phyloP scores from a whole-genome alignment of 148 eudicot species.

The Rhododendron kiyosumense region DNA sequence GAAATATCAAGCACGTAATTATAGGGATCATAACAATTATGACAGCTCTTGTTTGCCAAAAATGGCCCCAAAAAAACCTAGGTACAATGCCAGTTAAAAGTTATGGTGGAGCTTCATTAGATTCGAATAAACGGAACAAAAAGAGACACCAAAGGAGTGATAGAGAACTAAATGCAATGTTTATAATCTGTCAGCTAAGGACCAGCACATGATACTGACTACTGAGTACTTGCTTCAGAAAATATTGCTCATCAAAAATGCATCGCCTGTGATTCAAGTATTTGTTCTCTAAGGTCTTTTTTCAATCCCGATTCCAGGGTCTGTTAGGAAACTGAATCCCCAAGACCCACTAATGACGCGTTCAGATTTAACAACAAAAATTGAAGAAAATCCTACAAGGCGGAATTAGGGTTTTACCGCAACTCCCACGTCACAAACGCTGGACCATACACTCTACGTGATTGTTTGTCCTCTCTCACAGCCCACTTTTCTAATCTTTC shows the following conservation, averaged over 20 bases:
- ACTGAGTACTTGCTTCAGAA: not conserved
- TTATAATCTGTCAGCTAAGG: not conserved
- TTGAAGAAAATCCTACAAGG: no score
- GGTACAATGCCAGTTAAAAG: no score
- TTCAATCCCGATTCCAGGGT: not conserved
- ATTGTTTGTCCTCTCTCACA: no score
- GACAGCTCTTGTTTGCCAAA: not conserved
- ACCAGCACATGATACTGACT: not conserved
- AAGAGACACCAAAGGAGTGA: not conserved
- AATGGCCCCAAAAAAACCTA: not conserved
- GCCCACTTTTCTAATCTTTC: no score
- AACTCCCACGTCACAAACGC: no score
- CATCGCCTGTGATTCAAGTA: not conserved
- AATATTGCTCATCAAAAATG: not conserved
- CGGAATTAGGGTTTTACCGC: no score
- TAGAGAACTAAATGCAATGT: not conserved
- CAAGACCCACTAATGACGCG: no score
- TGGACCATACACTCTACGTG: no score
- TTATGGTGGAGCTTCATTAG: not conserved
- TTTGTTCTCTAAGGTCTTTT: not conserved
- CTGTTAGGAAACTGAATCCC: no score
- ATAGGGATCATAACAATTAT: not conserved
- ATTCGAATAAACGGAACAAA: not conserved
- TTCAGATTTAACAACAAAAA: no score
- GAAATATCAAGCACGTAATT: not conserved